Conservation (phyloP, 768 basidiomycete genomes). For the Filobasidium floriforme region DNA sequence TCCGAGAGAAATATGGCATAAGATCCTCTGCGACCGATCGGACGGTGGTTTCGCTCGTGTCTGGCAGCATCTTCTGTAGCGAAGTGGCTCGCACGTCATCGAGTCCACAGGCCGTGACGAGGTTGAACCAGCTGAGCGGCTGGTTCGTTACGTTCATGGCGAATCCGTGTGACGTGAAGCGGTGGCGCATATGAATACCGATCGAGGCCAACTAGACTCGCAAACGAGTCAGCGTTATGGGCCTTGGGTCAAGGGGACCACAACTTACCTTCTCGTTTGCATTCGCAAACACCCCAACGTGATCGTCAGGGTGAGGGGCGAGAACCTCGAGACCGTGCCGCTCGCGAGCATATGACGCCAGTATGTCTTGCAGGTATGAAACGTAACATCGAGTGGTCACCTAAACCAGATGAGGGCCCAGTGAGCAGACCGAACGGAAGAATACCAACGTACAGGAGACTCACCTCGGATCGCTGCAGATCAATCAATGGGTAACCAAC, state of each 20-base stretch:
- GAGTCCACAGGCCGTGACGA: conserved; percentile 84
- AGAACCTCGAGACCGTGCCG: conserved; percentile 35
- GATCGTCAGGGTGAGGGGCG: conserved; percentile 56
- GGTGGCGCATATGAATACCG: conserved; percentile 89
- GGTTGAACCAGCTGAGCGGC: conserved; percentile 75
- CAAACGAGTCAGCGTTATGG: not conserved
- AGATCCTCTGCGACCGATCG: conserved; percentile 26
- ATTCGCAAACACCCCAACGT: conserved; percentile 85
- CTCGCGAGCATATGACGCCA: conserved; percentile 61
- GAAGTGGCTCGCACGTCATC: conserved; percentile 69
- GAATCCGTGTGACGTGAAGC: conserved; percentile 91
- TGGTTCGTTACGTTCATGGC: conserved; percentile 79
- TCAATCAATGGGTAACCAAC: conserved; percentile 93
- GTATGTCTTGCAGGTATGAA: conserved; percentile 65
- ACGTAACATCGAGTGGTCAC: conserved; percentile 56
- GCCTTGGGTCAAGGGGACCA: not conserved
- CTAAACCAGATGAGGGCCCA: conserved; percentile 14
- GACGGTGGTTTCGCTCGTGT: conserved; percentile 18
- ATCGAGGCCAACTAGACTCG: conserved; percentile 66
- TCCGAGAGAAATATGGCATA: conserved; percentile 29
- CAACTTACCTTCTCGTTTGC: conserved; percentile 57
- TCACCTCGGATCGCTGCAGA: conserved; percentile 67
- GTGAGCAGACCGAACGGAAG: not conserved
- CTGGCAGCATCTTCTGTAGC: conserved; percentile 28
- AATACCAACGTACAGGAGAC: conserved; percentile 28